phyloP scores from a whole-genome alignment of 208 protist genomes.

The Tetramitus jugosus region DNA sequence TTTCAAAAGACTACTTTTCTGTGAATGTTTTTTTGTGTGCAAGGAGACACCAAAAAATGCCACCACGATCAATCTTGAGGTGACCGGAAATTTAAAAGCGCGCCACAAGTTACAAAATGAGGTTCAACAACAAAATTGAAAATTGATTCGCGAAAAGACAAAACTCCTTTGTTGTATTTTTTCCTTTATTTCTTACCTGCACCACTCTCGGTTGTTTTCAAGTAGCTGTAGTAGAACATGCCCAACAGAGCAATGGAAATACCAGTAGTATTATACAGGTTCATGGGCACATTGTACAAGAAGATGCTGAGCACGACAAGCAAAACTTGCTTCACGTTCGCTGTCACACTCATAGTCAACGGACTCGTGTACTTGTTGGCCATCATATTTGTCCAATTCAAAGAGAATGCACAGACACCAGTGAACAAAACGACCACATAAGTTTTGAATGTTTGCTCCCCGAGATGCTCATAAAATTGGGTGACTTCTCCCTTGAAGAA shows the following conservation, averaged over 20 bases:
- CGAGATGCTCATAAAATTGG: neutral
- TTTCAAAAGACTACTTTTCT: no score
- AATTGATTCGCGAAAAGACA: no score
- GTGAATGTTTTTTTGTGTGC: no score
- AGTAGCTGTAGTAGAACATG: neutral
- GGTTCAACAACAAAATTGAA: no score
- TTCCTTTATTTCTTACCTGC: no score
- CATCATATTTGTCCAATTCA: neutral
- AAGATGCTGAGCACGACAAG: neutral
- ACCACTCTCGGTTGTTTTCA: no score
- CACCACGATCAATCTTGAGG: no score
- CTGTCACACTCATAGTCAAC: constrained; percentile 4
- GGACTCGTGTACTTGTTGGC: neutral
- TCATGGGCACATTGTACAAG: neutral
- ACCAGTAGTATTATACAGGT: neutral
- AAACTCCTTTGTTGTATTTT: no score
- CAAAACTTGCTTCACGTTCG: constrained; percentile 6
- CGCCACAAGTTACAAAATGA: no score
- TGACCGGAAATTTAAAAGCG: no score
- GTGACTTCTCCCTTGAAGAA: neutral
- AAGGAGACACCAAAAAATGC: no score
- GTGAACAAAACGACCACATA: neutral
- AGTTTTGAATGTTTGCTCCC: neutral
- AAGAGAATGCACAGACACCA: neutral
- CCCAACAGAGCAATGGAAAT: neutral